Percentiles rank a stretch among this genome's conserved stretches.
These are phyloP conservation scores for Tolypocladium paradoxum DNA, from an alignment of 2,329 filamentous ascomycete species.

Conservation along the genomic window DNA sequence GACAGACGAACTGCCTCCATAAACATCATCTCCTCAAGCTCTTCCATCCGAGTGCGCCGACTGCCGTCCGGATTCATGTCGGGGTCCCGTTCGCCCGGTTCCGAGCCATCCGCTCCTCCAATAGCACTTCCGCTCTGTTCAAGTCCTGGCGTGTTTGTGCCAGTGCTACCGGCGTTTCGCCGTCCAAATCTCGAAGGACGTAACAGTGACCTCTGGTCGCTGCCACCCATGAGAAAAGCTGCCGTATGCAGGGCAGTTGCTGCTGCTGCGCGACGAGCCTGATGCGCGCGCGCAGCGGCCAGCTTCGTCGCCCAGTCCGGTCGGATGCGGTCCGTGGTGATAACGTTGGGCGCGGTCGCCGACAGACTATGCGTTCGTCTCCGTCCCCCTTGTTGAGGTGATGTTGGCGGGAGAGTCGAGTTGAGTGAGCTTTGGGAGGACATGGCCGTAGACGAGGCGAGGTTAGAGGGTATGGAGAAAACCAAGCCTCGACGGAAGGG, in stretches of 20 bases:
- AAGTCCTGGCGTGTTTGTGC: slow-evolving; percentile 16
- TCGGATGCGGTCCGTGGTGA: slow-evolving; percentile 84
- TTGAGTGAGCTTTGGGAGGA: slow-evolving; percentile 76
- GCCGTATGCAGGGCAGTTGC: slow-evolving; percentile 92
- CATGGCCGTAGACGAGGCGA: slow-evolving; percentile 54
- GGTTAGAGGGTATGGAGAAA: slow-evolving; percentile 43
- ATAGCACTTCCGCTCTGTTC: slow-evolving; percentile 3
- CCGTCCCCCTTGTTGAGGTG: slow-evolving; percentile 26
- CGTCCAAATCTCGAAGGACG: slow-evolving; percentile 45
- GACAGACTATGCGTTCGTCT: slow-evolving; percentile 55
- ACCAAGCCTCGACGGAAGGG: slow-evolving; percentile 76
- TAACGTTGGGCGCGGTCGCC: slow-evolving; percentile 71
- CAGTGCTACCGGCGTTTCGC: slow-evolving; percentile 34
- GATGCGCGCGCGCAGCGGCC: slow-evolving; percentile 71
- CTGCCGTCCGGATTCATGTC: slow-evolving; percentile 11
- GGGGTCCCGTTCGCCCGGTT: slow-evolving; percentile 11
- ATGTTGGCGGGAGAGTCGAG: slow-evolving; percentile 38
- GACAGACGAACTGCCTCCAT: slow-evolving; percentile 90
- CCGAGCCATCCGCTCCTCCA: slow-evolving; percentile 12
- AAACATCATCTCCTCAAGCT: slow-evolving; percentile 97
- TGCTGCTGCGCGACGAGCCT: slow-evolving; percentile 76
- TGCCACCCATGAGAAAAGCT: slow-evolving; percentile 75
- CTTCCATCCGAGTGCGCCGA: slow-evolving; percentile 55
- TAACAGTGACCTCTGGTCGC: slow-evolving; percentile 36
- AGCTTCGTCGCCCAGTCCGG: slow-evolving; percentile 94